phyloP scores from a whole-genome alignment of 1,284 basidiomycete species.

The Trichosporon sp. region DNA sequence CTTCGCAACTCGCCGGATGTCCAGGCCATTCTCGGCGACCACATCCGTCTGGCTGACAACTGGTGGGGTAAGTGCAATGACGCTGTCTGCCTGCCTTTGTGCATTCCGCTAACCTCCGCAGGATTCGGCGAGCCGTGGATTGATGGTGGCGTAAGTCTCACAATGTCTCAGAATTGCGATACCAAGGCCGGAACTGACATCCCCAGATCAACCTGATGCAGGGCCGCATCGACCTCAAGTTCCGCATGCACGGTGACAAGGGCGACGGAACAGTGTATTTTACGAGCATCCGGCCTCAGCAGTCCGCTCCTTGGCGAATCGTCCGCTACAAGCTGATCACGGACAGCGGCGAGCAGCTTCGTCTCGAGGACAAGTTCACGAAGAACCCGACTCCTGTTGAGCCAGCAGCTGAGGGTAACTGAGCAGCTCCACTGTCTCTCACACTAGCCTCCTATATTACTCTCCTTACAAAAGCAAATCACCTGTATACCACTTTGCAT shows the following conservation, averaged over 20 bases:
- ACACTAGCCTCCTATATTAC: neutral
- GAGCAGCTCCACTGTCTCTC: neutral
- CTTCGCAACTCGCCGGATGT: conserved; percentile 43
- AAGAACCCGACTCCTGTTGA: neutral
- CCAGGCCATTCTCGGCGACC: conserved; percentile 33
- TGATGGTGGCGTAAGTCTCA: conserved; percentile 37
- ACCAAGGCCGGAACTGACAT: neutral
- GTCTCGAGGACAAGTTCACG: conserved; percentile 32
- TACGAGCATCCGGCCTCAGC: conserved; percentile 46
- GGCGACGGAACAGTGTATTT: conserved; percentile 47
- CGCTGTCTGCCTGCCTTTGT: too few species aligned
- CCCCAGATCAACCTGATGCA: conserved; percentile 46
- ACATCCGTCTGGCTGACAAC: conserved; percentile 37
- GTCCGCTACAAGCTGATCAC: conserved; percentile 48
- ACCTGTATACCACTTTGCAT: conserved; percentile 2
- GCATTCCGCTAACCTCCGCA: conserved; percentile 14
- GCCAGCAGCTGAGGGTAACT: neutral
- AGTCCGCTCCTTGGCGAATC: conserved; percentile 44
- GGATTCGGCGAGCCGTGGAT: conserved; percentile 48
- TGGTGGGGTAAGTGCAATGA: conserved; percentile 41
- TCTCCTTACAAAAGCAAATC: neutral
- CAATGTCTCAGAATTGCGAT: neutral
- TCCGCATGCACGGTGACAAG: conserved; percentile 41
- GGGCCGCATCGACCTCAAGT: conserved; percentile 47
- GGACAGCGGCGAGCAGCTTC: conserved; percentile 40